Percentiles rank a stretch among this genome's conserved stretches.
Evolutionary conservation across 148 eudicot species (phyloP).

Genomic region (Heliamphora exappendiculata): DNA sequence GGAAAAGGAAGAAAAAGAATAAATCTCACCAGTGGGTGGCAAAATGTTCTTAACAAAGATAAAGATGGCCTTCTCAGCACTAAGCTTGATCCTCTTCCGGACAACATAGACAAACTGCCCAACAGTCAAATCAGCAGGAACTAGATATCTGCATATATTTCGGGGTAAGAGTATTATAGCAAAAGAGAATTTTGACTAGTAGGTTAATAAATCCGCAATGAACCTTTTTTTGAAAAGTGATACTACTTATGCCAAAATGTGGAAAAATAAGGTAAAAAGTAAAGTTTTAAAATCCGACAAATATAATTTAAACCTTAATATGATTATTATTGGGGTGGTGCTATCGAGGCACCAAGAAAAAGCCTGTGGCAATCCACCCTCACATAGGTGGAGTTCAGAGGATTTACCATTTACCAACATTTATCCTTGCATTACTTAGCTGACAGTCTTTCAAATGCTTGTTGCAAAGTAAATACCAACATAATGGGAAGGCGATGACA

Average conservation of each 20-base stretch:
- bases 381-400: not conserved
- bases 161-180: not conserved
- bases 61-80: slow-evolving; percentile 87
- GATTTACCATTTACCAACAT: not conserved
- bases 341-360: not conserved
- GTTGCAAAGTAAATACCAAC: not conserved
- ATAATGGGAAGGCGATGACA: not conserved
- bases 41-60: slow-evolving; percentile 78
- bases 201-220: not conserved
- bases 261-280: not conserved
- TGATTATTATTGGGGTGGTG: not conserved
- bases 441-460: not conserved
- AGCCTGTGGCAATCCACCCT: not conserved
- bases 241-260: not conserved
- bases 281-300: not conserved
- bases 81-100: slow-evolving; percentile 83
- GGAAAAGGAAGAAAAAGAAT: too few relatives aligned
- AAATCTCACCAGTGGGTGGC: slow-evolving; percentile 69
- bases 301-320: not conserved
- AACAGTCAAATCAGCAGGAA: too few relatives aligned
- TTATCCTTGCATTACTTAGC: not conserved
- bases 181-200: not conserved
- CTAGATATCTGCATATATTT: slow-evolving; percentile 56
- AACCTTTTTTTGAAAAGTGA: not conserved
- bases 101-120: slow-evolving; percentile 95